Evolutionary conservation across 192 early-diverging fungal genomes (phyloP).

Genomic region (Coemansia sp.): DNA sequence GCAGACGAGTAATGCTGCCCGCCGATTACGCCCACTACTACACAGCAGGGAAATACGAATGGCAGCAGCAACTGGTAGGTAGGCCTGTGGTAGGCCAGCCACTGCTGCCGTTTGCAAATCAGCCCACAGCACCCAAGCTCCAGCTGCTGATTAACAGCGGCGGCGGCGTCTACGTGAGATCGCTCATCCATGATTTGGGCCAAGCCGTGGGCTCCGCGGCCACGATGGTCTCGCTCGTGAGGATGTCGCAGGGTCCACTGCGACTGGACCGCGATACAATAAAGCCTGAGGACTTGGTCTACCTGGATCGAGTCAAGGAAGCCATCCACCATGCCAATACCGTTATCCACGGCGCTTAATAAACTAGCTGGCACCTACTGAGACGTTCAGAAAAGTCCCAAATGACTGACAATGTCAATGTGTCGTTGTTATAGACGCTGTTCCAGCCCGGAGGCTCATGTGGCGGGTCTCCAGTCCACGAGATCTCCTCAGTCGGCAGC

Average conservation of each 20-base stretch:
- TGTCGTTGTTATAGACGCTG: constrained; percentile 61
- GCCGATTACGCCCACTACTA: constrained; percentile 16
- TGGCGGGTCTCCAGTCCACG: constrained; percentile 60
- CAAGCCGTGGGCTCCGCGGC: constrained; percentile 56
- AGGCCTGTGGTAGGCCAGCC: constrained; percentile 8
- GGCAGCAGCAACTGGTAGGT: not conserved
- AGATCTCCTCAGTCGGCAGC: constrained; percentile 19
- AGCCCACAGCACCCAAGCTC: constrained; percentile 42
- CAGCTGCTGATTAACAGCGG: constrained; percentile 62
- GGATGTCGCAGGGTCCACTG: constrained; percentile 60
- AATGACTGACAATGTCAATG: constrained; percentile 21
- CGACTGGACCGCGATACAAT: constrained; percentile 51
- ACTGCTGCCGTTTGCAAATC: constrained; percentile 21
- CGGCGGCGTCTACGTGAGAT: constrained; percentile 73
- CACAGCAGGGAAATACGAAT: constrained; percentile 10
- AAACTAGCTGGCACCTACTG: not conserved
- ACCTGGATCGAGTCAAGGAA: constrained; percentile 15
- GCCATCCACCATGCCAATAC: constrained; percentile 26
- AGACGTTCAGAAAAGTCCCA: not conserved
- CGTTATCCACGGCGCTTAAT: not conserved
- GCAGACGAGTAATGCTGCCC: constrained; percentile 18
- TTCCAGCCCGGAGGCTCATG: constrained; percentile 66
- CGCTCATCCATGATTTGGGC: constrained; percentile 68
- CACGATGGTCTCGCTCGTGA: constrained; percentile 60
- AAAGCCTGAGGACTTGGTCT: constrained; percentile 40